Evolutionary conservation across 192 early-diverging fungal genomes (phyloP), one percentile per base, ranked within the genome.

Genomic region (Podila epigama): DNA sequence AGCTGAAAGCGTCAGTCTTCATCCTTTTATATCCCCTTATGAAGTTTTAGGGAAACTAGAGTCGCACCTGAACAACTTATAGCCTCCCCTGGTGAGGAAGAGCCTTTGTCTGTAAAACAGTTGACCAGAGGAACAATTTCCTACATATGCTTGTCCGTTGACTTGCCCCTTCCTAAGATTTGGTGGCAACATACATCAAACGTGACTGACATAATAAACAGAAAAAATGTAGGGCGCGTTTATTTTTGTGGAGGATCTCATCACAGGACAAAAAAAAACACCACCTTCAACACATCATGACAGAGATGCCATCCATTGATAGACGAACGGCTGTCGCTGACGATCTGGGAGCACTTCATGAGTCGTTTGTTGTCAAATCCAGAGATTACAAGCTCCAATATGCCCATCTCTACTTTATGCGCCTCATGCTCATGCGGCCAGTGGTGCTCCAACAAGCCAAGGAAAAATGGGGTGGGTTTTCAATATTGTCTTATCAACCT

Each of bases 311-410:
- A 8, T 48, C 39, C 39, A 57, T 75, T 22, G 29, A 68, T 27
- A 73, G 79, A 4, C 66, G 41, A 15, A 58, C 37, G 37, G 81
- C 75, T 16, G 58, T 50, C 12, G 68, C 62, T 41, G 69, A 73
- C 34, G 57, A 52, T 51, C 56, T 61, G 12, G 25, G 63, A 11
- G 48, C 68, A 28, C 39, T 84, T 5, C 66, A 79, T 32, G 61
- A 83, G n/a, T 60, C 66, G 9, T 90, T 92, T 66, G n/a, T 79
- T 8, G 67, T 94, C 52, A 86, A 83, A 32, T 75, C 90, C 16
- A 86, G 89, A 0, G 66, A 83, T 4, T 98, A 91, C 82, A 83
- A 81, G 29, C 90, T 92, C 54, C 95, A 98, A 69, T 98, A 92
- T 81, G 89, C 96, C 25, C 86, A 90, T 60, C 66, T 97, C 8